Conservation (phyloP, 2,329 filamentous ascomycete species). For the Curvularia verruculosa region DNA sequence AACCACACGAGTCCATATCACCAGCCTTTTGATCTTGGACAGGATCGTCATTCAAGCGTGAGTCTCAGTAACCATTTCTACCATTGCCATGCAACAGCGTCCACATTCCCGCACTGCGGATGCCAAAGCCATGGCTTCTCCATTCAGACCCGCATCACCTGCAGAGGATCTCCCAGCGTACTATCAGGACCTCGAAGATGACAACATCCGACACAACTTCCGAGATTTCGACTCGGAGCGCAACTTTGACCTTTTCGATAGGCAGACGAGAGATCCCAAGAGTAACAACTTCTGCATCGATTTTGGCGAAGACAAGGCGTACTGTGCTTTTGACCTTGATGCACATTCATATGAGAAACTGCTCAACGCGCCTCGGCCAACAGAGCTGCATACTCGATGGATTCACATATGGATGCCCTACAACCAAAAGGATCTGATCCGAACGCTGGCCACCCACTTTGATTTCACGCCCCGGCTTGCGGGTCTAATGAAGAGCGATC, state of each 20-base stretch:
- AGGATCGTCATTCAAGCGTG: constrained; percentile 4
- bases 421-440: constrained; percentile 62
- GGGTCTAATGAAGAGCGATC: constrained; percentile 67
- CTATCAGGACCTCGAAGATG: constrained; percentile 44
- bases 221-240: constrained; percentile 60
- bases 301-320: constrained; percentile 63
- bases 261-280: constrained; percentile 48
- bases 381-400: constrained; percentile 67
- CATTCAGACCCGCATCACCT: constrained; percentile 37
- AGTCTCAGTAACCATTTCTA: constrained; percentile 7
- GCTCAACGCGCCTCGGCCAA: constrained; percentile 51
- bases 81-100: not conserved
- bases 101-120: not conserved
- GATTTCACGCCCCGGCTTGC: constrained; percentile 71
- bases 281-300: constrained; percentile 69
- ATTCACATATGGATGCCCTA: constrained; percentile 77
- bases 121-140: constrained; percentile 29
- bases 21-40: constrained; percentile 10
- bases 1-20: constrained; percentile 38
- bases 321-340: constrained; percentile 62
- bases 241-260: constrained; percentile 55
- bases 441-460: constrained; percentile 65
- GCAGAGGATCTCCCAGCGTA: constrained; percentile 43
- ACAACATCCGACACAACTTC: constrained; percentile 51
- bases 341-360: constrained; percentile 50